Evolutionary conservation across 2,329 filamentous ascomycete species (phyloP).

Genomic region (Clonostachys rosea): DNA sequence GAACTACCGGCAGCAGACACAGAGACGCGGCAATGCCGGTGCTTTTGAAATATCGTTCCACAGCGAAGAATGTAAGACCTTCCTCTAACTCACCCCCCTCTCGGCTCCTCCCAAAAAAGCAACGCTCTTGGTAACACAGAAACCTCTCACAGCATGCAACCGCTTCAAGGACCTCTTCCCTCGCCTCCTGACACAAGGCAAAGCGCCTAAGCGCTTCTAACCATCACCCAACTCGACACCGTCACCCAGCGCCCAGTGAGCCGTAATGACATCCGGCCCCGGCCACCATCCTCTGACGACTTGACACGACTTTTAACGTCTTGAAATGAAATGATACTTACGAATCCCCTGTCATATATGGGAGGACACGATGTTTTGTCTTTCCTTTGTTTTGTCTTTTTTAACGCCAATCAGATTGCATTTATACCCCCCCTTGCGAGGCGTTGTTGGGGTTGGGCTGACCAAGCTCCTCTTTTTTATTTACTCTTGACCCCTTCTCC

Average conservation of each 20-base stretch:
- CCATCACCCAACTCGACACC: no score
- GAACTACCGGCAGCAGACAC: slow-evolving; percentile 46
- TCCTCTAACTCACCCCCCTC: neutral
- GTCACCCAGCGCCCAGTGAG: no score
- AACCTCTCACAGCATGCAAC: slow-evolving; percentile 16
- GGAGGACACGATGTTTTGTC: no score
- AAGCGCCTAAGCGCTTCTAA: neutral
- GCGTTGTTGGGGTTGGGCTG: no score
- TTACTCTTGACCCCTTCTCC: no score
- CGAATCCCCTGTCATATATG: no score
- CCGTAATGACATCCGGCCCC: no score
- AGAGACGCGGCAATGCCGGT: slow-evolving; percentile 40
- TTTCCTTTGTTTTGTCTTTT: neutral
- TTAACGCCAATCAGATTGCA: neutral
- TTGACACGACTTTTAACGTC: no score
- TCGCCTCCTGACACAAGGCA: slow-evolving; percentile 5
- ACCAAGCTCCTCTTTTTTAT: no score
- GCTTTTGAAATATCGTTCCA: slow-evolving; percentile 48
- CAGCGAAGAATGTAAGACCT: slow-evolving; percentile 28
- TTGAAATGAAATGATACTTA: no score
- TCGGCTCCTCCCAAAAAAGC: neutral
- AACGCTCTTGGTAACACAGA: neutral
- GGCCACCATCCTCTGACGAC: no score
- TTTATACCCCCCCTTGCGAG: no score
- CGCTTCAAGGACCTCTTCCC: slow-evolving; percentile 36